Conservation (phyloP, 2,329 filamentous ascomycete genomes). For the Leptographium radiaticola region DNA sequence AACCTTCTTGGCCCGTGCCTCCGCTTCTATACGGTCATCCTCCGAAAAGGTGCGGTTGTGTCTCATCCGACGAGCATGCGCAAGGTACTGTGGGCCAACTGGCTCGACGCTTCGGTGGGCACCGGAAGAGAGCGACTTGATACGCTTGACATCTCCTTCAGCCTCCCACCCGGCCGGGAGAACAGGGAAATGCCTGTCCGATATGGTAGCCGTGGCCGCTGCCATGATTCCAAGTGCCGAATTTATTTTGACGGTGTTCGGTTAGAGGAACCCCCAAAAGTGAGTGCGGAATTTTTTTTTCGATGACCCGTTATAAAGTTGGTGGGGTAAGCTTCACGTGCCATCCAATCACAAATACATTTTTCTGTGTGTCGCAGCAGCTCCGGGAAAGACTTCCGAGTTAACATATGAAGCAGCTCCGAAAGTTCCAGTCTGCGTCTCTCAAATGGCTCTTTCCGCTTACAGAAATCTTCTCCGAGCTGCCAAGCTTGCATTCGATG, state of each 20-base stretch:
- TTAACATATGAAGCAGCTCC: too few species aligned
- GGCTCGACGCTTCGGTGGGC: slow-evolving; percentile 86
- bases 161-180: slow-evolving; percentile 71
- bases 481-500: slow-evolving; percentile 69
- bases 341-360: not conserved
- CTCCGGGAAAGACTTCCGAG: not conserved
- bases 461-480: slow-evolving; percentile 76
- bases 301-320: not conserved
- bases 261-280: not conserved
- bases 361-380: not conserved
- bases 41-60: slow-evolving; percentile 98
- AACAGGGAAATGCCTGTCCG: slow-evolving; percentile 55
- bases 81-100: slow-evolving; percentile 93
- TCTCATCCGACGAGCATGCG: slow-evolving; percentile 86
- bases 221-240: slow-evolving; percentile 40
- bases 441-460: slow-evolving; percentile 53
- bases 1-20: slow-evolving; percentile 88
- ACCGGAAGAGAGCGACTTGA: slow-evolving; percentile 63
- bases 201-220: slow-evolving; percentile 40
- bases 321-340: not conserved
- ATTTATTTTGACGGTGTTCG: not conserved
- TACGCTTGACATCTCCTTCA: slow-evolving; percentile 83
- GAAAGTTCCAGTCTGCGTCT: not conserved
- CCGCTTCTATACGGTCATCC: slow-evolving; percentile 93
- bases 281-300: not conserved